Evolutionary conservation across 306 rosid species (phyloP).

Genomic region (Gynostemma pentaphyllum): DNA sequence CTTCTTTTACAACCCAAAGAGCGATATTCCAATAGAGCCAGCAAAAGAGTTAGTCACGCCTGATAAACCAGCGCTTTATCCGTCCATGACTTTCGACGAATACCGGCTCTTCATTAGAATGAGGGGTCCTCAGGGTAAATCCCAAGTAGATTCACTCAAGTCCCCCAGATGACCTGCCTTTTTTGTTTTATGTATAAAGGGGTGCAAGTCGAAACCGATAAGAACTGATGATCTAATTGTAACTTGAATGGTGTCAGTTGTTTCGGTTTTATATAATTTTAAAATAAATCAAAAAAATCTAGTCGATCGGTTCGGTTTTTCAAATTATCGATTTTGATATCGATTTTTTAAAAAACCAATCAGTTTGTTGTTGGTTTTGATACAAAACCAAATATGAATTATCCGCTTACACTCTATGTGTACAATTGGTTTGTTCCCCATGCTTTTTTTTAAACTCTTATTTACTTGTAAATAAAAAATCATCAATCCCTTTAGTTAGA

Average conservation of each 20-base stretch:
- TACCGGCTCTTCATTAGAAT: constrained; percentile 67
- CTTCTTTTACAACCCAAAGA: constrained; percentile 85
- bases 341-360: too few relatives aligned
- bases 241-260: too few relatives aligned
- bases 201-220: too few relatives aligned
- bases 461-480: neutral
- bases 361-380: too few relatives aligned
- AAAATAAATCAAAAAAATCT: too few relatives aligned
- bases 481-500: neutral
- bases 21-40: constrained; percentile 69
- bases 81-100: constrained; percentile 72
- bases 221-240: too few relatives aligned
- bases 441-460: neutral
- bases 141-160: constrained; percentile 61
- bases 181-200: neutral
- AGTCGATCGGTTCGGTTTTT: too few relatives aligned
- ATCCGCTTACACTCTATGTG: too few relatives aligned
- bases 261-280: too few relatives aligned
- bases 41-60: constrained; percentile 39
- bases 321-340: too few relatives aligned
- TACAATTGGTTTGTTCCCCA: too few relatives aligned
- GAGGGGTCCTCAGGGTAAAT: constrained; percentile 76
- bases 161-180: constrained; percentile 18
- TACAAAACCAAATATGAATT: too few relatives aligned
- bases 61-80: constrained; percentile 44